Percentiles rank a stretch among this genome's conserved stretches.
Conservation (phyloP, 192 early-diverging fungal genomes). For the Diversispora eburnea region DNA sequence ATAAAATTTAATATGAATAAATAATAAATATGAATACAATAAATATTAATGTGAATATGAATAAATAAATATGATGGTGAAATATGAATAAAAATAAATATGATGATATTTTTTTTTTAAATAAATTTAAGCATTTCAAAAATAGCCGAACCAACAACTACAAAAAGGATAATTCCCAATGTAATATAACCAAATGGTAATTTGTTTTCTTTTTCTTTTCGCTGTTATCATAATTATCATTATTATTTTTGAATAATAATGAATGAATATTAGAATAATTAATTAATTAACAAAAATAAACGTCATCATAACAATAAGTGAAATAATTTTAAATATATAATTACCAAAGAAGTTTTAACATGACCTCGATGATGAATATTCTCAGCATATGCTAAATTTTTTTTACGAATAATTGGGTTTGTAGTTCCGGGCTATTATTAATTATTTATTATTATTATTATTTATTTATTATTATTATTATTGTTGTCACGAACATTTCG, state of each 20-base stretch:
- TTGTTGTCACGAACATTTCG: too few species aligned
- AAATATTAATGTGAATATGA: too few species aligned
- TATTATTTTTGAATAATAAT: background rate
- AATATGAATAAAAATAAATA: too few species aligned
- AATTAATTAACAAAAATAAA: background rate
- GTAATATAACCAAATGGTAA: slow-evolving; percentile 2
- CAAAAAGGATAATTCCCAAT: slow-evolving; percentile 19
- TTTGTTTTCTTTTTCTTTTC: slow-evolving; percentile 11
- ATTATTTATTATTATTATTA: too few species aligned
- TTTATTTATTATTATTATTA: too few species aligned
- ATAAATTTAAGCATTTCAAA: slow-evolving; percentile 24
- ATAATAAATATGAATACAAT: too few species aligned
- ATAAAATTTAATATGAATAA: too few species aligned
- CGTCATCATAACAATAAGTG: background rate
- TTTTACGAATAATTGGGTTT: slow-evolving; percentile 9
- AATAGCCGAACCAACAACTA: slow-evolving; percentile 13
- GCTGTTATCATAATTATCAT: background rate
- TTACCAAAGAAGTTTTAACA: slow-evolving; percentile 9
- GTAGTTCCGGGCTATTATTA: slow-evolving; percentile 1
- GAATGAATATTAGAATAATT: background rate
- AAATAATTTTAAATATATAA: background rate
- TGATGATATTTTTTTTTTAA: background rate
- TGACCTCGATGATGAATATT: background rate
- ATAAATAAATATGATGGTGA: too few species aligned
- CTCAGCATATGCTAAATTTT: background rate